A percentile compares a stretch with the other conserved stretches of the same genome.
Evolutionary conservation across 768 basidiomycete species (phyloP).

Genomic region (Trametes cingulata): DNA sequence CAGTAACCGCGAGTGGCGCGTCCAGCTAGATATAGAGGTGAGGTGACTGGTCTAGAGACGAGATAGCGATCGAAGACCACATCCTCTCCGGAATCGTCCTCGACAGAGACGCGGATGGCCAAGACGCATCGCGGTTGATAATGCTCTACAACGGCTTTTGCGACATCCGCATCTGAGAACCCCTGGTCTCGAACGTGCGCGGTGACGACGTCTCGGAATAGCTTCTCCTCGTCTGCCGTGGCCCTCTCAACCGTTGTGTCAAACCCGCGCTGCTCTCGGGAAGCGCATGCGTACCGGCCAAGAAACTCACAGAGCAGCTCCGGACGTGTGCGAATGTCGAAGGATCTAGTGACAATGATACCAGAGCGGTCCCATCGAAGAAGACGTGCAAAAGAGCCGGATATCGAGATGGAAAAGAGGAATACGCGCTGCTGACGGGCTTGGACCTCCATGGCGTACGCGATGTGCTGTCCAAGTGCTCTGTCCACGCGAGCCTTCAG

Average conservation of each 20-base stretch:
- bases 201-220: too few relatives aligned
- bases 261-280: constrained; percentile 24
- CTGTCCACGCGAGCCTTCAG: not conserved
- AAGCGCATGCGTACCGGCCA: constrained; percentile 29
- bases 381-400: constrained; percentile 26
- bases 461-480: not conserved
- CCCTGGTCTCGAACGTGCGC: too few relatives aligned
- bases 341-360: constrained; percentile 30
- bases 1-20: not conserved
- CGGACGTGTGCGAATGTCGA: constrained; percentile 27
- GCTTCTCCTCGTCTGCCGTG: not conserved
- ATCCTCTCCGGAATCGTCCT: not conserved
- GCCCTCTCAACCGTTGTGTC: constrained; percentile 16
- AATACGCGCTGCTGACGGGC: constrained; percentile 30
- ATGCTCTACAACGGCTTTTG: too few relatives aligned
- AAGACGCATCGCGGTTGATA: too few relatives aligned
- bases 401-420: not conserved
- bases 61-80: not conserved
- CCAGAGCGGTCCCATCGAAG: constrained; percentile 37
- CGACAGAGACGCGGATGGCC: too few relatives aligned
- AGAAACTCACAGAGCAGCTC: constrained; percentile 32
- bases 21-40: not conserved
- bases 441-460: constrained; percentile 1
- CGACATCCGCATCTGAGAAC: too few relatives aligned
- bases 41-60: not conserved